These are phyloP conservation scores for Sporothrix globosa DNA, from an alignment of 2,329 filamentous ascomycete genomes.

Conservation along the genomic window DNA sequence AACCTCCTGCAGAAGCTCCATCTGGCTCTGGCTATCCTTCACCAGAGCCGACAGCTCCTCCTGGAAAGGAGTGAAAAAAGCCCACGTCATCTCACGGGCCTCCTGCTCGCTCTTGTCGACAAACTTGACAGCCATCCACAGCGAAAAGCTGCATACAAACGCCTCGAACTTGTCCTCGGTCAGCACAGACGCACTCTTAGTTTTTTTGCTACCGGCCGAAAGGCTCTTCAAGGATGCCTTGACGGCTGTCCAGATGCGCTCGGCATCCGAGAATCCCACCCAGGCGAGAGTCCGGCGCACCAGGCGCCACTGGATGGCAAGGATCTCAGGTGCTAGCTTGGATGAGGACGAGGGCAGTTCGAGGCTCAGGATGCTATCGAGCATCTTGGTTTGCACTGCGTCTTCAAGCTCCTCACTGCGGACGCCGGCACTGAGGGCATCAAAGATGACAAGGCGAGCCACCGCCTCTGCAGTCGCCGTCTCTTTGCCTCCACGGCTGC, in stretches of 20 bases:
- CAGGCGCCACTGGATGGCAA: conserved; percentile 37
- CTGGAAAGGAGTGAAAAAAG: conserved; percentile 40
- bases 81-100: conserved; percentile 38
- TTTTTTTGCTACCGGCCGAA: background rate
- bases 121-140: conserved; percentile 41
- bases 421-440: conserved; percentile 50
- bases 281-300: conserved; percentile 40
- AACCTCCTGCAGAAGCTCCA: conserved; percentile 1
- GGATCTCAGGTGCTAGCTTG: conserved; percentile 9
- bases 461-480: conserved; percentile 15
- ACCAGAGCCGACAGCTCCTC: conserved; percentile 30
- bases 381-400: conserved; percentile 47
- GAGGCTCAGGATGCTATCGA: conserved; percentile 42
- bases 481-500: conserved; percentile 21
- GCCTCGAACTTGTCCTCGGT: conserved; percentile 41
- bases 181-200: conserved; percentile 35
- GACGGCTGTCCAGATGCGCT: conserved; percentile 38
- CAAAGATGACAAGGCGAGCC: conserved; percentile 49
- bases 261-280: conserved; percentile 38
- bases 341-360: background rate
- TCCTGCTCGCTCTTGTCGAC: conserved; percentile 38
- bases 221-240: conserved; percentile 20
- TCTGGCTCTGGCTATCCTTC: conserved; percentile 19
- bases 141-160: conserved; percentile 41
- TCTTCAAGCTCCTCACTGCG: conserved; percentile 50